Base-by-base conservation (phyloP, 768 basidiomycete species). In the Coprinellus aureogranulatus region DNA sequence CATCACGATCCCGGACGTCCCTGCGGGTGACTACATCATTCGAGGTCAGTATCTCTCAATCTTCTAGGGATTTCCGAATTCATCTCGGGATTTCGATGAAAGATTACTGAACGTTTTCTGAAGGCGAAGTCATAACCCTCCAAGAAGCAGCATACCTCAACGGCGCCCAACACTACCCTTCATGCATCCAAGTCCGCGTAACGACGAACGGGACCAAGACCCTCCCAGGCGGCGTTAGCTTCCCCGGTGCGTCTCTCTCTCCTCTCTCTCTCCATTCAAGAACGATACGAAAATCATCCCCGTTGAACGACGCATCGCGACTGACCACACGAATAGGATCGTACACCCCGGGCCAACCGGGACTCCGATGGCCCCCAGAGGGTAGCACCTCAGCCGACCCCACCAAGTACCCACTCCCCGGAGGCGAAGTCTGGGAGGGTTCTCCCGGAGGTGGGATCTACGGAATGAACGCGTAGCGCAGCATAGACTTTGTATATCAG, bases 111-210 rank as follows among this genome's bases (percentile, higher is more conserved):
- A n/a, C n/a, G 61, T 79, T 72, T 63, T 67, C 30, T 20, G 42
- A 27, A 59, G 74, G 69, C 16, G 70, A 59, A 11, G 58, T 62
- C 30, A 57, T 62, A 41, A 59, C 61, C 20, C 54, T 64, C n/a
- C 63, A 64, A 46, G 61, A 62, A 31, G 64, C 60, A 16, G 39
- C 59, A 9, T 52, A 44, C 22, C 58, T 66, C 23, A 69, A 75
- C 18, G 76, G 75, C 12, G 76, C 77, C 18, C 76, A 77, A 68
- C 68, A 70, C 63, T 76, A 75, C 67, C 74, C 75, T 67, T 73
- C 71, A 16, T 78, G 76, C 68, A 75, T 62, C 62, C 76, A 77
- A 61, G 60, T 77, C 60, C 67, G 62, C 49, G 70, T 77, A 30
- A 73, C 68, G 10, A 60, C 58, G 1, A 42, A 51, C 39, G 63